Conservation (phyloP, 495 filamentous ascomycete species). For the Xylaria intraflava region DNA sequence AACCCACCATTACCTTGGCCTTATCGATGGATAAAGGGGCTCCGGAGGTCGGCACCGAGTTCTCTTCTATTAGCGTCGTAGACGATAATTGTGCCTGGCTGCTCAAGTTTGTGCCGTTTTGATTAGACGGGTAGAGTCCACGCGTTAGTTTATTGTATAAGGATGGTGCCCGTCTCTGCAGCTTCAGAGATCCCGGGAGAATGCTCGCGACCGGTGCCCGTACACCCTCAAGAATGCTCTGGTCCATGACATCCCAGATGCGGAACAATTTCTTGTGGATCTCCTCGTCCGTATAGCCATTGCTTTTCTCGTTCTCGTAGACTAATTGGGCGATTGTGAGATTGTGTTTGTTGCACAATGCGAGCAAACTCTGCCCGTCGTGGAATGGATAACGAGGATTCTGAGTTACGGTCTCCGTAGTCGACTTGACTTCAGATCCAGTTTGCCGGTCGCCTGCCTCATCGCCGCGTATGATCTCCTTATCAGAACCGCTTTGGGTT, state of each 20-base stretch:
- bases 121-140: conserved; percentile 25
- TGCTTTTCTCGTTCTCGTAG: conserved; percentile 32
- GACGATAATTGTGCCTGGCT: conserved; percentile 8
- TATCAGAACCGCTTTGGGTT: no score
- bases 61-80: background rate
- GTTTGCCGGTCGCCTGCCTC: no score
- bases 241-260: conserved; percentile 34
- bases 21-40: background rate
- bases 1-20: conserved; percentile 1
- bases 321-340: conserved; percentile 32
- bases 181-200: conserved; percentile 28
- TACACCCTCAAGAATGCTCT: conserved; percentile 32
- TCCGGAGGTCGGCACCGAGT: background rate
- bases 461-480: no score
- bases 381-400: conserved; percentile 29
- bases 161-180: conserved; percentile 28
- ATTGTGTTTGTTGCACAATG: conserved; percentile 30
- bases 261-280: conserved; percentile 26
- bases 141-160: conserved; percentile 28
- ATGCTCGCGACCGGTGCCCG: conserved; percentile 24
- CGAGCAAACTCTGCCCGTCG: conserved; percentile 25
- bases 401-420: conserved; percentile 12
- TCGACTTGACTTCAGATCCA: no score
- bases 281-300: conserved; percentile 30
- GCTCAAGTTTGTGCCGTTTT: background rate